Base-by-base conservation (phyloP, 192 early-diverging fungal species). In the Phycomyces nitens region DNA sequence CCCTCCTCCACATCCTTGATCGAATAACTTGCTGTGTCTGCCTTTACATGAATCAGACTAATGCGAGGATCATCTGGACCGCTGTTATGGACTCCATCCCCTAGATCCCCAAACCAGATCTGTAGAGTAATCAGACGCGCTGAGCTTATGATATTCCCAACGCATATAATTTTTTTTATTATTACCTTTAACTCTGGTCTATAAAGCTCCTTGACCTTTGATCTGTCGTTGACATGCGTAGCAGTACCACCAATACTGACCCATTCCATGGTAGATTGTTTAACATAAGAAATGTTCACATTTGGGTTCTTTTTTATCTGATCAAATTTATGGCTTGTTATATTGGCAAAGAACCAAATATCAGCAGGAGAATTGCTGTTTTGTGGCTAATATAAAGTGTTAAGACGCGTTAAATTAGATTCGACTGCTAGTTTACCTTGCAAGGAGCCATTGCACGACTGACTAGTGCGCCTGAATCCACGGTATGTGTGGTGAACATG, bases 31-130 rank as follows among this genome's bases (percentile, higher is more conserved):
- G 12, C 44, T n/a, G 44, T 47, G 18, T 47, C 44, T 47, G 44
- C 44, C 12, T 18, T 14, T 1, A 47, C 44, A 47, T n/a, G 18
- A 47, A 47, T 47, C 3, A 47, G 44, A 47, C 3, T 47, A 47
- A 47, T 47, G 12, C 44, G 44, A 47, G 44, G 44, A 47, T 47
- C 44, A n/a, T 47, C 44, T n/a, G 44, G 44, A 47, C 44, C 44
- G 12, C 44, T 18, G 12, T 14, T 11, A 18, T 47, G 44, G 12
- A 47, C 18, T n/a, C 44, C 44, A 47, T 47, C 44, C 12, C 44
- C 44, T 7, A 47, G 44, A 47, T 47, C 44, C 2, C 44, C 44
- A 47, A 7, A 47, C 44, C 44, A 47, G 12, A 47, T 47, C 44
- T 47, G 12, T 47, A 47, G 11, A 34, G 29, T 7, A 34, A 34